Evolutionary conservation across 1,284 basidiomycete genomes (phyloP), one percentile per base, ranked within the genome.

Genomic region (Cryptococcus floricola): DNA sequence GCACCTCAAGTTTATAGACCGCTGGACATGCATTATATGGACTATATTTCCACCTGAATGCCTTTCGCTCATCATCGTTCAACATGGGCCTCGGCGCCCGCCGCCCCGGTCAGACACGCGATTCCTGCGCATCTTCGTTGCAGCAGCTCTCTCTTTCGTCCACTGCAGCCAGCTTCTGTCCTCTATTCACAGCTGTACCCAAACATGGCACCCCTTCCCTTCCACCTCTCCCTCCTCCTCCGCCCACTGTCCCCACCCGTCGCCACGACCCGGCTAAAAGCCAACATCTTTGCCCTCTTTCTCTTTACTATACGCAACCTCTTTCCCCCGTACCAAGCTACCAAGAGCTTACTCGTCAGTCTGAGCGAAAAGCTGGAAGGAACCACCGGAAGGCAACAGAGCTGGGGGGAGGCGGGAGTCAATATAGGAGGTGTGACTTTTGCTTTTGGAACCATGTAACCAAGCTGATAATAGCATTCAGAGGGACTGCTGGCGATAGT

Each of bases 291-390:
- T 53, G 55, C 59, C 7, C 54, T 75, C 28, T 59, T 64, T 6
- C 57, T 75, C n/a, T 37, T 57, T 48, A 25, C 54, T 39, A 39
- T 49, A 4, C 58, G 61, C 10, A 56, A 54, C 2, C n/a, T 67
- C 18, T 72, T 74, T 54, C 62, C 70, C 34, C 70, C 71, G 2
- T 75, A 69, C 52, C 54, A 61, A 28, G 48, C 64, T 6, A 19
- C 73, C 25, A 49, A 65, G n/a, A 48, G 60, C 1, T 53, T 60
- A 2, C 9, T 67, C 0, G 54, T 70, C n/a, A 55, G 52, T 49
- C 34, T 61, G n/a, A 31, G 52, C 18, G 64, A 69, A 52, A 52
- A 50, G 42, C 13, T 63, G 14, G 42, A 66, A n/a, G 55, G 63
- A 38, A 51, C 56, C 48, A 31, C 60, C 51, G 56, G 58, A 4